phyloP scores from a whole-genome alignment of 495 filamentous ascomycete genomes.

The Hypoxylon lenormandii region DNA sequence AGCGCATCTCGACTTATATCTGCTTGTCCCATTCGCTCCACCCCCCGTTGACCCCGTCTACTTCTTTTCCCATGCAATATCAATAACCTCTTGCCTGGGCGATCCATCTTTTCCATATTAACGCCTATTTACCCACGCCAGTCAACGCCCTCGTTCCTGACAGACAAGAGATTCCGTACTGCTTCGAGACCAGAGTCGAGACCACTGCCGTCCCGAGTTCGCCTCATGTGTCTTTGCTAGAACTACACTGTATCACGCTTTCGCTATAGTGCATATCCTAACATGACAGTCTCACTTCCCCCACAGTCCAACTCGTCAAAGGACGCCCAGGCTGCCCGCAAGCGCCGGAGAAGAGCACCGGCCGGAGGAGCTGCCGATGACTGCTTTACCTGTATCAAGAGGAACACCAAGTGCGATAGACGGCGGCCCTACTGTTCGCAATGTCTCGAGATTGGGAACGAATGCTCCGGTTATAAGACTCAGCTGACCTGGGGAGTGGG shows the following conservation, averaged over 20 bases:
- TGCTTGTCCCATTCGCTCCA: slow-evolving; percentile 48
- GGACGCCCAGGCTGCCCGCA: slow-evolving; percentile 68
- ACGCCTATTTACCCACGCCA: slow-evolving; percentile 62
- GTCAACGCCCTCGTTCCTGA: slow-evolving; percentile 51
- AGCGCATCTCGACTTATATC: slow-evolving; percentile 48
- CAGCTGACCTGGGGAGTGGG: slow-evolving; percentile 98
- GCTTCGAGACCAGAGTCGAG: slow-evolving; percentile 51
- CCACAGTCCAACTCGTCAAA: slow-evolving; percentile 54
- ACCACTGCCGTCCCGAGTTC: slow-evolving; percentile 41
- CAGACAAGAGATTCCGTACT: slow-evolving; percentile 55
- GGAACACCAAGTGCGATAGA: slow-evolving; percentile 86
- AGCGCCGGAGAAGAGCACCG: slow-evolving; percentile 87
- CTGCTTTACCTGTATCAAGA: slow-evolving; percentile 91
- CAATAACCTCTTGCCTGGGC: slow-evolving; percentile 50
- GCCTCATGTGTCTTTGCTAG: slow-evolving; percentile 49
- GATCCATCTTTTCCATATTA: slow-evolving; percentile 59
- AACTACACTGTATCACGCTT: slow-evolving; percentile 42
- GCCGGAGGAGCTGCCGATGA: slow-evolving; percentile 92
- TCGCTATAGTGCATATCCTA: slow-evolving; percentile 45
- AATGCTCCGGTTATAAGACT: slow-evolving; percentile 97
- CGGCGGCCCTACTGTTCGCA: slow-evolving; percentile 94
- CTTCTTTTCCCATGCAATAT: slow-evolving; percentile 53
- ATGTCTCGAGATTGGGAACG: slow-evolving; percentile 89
- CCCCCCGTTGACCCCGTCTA: slow-evolving; percentile 36
- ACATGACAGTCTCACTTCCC: slow-evolving; percentile 62